These are phyloP conservation scores for Astragalus glycyphyllos DNA, from an alignment of 306 rosid genomes.

Conservation along the genomic window DNA sequence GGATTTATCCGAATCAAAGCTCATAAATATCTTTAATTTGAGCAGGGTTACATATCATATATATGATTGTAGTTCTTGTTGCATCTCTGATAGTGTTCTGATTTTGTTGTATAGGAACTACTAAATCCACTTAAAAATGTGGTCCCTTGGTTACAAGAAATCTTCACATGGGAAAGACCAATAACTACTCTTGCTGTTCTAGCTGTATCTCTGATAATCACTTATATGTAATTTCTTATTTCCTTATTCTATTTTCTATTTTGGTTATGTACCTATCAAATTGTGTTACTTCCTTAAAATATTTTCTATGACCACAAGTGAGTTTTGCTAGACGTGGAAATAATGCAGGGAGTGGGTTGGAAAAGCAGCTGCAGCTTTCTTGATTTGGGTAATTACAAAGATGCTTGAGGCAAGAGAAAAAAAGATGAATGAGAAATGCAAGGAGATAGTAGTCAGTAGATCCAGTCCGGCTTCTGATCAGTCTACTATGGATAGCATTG, in stretches of 20 bases:
- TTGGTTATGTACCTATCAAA: constrained; percentile 12
- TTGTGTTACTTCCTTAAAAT: constrained; percentile 16
- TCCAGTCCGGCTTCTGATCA: constrained; percentile 56
- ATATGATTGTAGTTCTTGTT: too few species aligned
- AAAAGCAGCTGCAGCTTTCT: constrained; percentile 66
- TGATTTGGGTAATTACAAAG: constrained; percentile 62
- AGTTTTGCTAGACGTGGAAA: constrained; percentile 6
- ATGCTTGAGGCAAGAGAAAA: constrained; percentile 67
- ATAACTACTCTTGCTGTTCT: constrained; percentile 54
- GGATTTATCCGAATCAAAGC: neutral
- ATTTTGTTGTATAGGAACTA: constrained; percentile 63
- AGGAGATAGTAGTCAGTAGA: constrained; percentile 67
- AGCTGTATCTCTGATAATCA: constrained; percentile 55
- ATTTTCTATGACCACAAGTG: neutral
- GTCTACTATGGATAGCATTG: constrained; percentile 75
- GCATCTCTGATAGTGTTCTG: constrained; percentile 61
- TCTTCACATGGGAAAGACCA: constrained; percentile 81
- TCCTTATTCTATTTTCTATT: neutral
- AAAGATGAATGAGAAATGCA: constrained; percentile 51
- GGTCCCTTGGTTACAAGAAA: constrained; percentile 61
- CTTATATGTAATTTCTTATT: constrained; percentile 62
- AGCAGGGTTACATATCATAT: too few species aligned
- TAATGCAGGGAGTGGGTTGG: constrained; percentile 91
- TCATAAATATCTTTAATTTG: too few species aligned
- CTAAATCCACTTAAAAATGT: constrained; percentile 64